These are phyloP conservation scores for Fusarium nurragi DNA, from an alignment of 2,329 filamentous ascomycete genomes.

Conservation along the genomic window DNA sequence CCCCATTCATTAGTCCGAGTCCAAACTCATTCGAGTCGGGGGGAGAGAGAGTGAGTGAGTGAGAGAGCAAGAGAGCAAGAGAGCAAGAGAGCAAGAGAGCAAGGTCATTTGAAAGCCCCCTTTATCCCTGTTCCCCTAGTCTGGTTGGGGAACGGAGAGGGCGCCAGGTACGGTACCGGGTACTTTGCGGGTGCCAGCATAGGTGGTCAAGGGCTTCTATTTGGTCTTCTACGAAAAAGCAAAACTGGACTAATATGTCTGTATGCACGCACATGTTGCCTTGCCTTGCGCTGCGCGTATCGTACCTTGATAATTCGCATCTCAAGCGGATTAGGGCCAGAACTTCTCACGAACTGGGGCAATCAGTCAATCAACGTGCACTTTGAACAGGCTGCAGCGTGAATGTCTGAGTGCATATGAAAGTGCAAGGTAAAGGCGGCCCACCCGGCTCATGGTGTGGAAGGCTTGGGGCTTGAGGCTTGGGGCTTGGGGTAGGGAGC, in stretches of 20 bases:
- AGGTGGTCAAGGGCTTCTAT: slow-evolving; percentile 15
- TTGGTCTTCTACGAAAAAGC: slow-evolving; percentile 15
- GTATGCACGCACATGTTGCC: neutral
- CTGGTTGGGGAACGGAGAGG: slow-evolving; percentile 20
- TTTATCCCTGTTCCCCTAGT: slow-evolving; percentile 34
- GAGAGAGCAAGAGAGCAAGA: neutral
- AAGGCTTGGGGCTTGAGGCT: slow-evolving; percentile 9
- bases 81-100: neutral
- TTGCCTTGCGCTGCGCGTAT: slow-evolving; percentile 1
- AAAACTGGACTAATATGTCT: neutral
- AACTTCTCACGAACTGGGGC: neutral
- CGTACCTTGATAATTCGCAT: neutral
- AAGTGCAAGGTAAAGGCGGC: slow-evolving; percentile 25
- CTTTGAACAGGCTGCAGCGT: slow-evolving; percentile 25
- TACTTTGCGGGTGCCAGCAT: slow-evolving; percentile 28
- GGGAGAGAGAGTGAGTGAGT: slow-evolving; percentile 3
- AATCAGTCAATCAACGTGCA: slow-evolving; percentile 1
- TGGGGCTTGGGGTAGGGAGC: slow-evolving; percentile 1
- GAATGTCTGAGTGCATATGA: slow-evolving; percentile 16
- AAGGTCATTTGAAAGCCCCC: slow-evolving; percentile 32
- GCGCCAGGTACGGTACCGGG: slow-evolving; percentile 26
- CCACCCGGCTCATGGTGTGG: slow-evolving; percentile 12
- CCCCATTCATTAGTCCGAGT: slow-evolving; percentile 22
- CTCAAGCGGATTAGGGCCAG: neutral
- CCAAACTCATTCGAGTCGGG: slow-evolving; percentile 11